Percentiles rank a stretch among this genome's conserved stretches.
These are phyloP conservation scores for Tetraselmis chui DNA, from an alignment of 139 green algal genomes.

Conservation along the genomic window DNA sequence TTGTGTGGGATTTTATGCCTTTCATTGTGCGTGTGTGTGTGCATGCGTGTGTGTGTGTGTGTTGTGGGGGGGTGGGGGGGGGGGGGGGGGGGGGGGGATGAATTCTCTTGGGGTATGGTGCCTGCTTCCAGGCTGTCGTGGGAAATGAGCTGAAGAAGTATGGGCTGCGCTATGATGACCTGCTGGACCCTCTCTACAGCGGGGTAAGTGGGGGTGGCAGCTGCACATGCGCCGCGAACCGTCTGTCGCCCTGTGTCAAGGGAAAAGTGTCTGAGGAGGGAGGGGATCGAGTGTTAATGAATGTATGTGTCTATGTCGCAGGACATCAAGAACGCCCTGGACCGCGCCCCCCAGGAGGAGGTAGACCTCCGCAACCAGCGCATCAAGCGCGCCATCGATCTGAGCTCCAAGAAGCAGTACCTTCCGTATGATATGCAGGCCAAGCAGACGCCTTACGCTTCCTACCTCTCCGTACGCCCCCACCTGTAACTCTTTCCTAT, in stretches of 20 bases:
- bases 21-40: no score
- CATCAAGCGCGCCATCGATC: conserved; percentile 88
- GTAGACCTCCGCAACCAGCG: conserved; percentile 83
- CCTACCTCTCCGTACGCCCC: conserved; percentile 47
- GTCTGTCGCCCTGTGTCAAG: no score
- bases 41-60: no score
- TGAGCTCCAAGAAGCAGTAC: conserved; percentile 84
- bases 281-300: no score
- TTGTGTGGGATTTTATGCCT: no score
- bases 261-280: no score
- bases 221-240: no score
- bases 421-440: conserved; percentile 77
- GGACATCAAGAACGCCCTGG: conserved; percentile 90
- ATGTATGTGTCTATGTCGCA: no score
- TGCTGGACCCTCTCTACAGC: conserved; percentile 70
- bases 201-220: no score
- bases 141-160: conserved; percentile 70
- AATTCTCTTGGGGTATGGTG: background rate
- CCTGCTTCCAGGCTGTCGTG: conserved; percentile 32
- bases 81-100: background rate
- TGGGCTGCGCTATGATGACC: conserved; percentile 93
- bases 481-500: no score
- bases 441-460: conserved; percentile 87
- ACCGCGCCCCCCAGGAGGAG: conserved; percentile 79
- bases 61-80: background rate